Conservation (phyloP, 2,329 filamentous ascomycete species). For the Talaromyces sp. region DNA sequence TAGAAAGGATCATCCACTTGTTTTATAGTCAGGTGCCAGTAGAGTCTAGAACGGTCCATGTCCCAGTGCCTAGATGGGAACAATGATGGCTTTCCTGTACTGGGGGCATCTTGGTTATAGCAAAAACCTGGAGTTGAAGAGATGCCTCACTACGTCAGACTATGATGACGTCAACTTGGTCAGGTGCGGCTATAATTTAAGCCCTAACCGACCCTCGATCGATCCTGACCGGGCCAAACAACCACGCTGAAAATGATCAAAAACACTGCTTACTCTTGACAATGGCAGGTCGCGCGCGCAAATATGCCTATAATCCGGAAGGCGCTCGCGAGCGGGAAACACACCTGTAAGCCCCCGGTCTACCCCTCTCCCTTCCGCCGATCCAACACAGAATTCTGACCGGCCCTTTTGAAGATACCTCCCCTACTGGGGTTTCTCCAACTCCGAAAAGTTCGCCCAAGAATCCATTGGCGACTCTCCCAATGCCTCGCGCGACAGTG, state of each 20-base stretch:
- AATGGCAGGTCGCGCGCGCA: neutral
- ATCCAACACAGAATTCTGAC: neutral
- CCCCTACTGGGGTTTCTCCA: neutral
- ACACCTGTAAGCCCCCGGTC: neutral
- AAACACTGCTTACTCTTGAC: neutral
- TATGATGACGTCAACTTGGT: neutral
- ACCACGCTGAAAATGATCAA: neutral
- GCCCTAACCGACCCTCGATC: neutral
- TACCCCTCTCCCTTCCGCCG: neutral
- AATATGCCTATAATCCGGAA: neutral
- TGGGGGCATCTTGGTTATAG: neutral
- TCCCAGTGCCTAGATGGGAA: neutral
- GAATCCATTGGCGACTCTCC: neutral
- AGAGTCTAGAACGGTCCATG: neutral
- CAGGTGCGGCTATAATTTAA: neutral
- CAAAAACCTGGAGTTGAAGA: neutral
- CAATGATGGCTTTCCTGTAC: neutral
- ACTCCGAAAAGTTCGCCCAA: neutral
- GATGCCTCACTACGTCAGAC: neutral
- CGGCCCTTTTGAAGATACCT: neutral
- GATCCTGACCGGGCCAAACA: no score
- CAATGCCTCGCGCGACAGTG: slow-evolving; percentile 27
- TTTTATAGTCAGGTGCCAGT: neutral
- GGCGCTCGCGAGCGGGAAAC: neutral
- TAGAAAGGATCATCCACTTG: neutral